Percentiles rank a stretch among this genome's conserved stretches.
These are phyloP conservation scores for Salix purpurea DNA, from an alignment of 345 rosid genomes.

Conservation along the genomic window DNA sequence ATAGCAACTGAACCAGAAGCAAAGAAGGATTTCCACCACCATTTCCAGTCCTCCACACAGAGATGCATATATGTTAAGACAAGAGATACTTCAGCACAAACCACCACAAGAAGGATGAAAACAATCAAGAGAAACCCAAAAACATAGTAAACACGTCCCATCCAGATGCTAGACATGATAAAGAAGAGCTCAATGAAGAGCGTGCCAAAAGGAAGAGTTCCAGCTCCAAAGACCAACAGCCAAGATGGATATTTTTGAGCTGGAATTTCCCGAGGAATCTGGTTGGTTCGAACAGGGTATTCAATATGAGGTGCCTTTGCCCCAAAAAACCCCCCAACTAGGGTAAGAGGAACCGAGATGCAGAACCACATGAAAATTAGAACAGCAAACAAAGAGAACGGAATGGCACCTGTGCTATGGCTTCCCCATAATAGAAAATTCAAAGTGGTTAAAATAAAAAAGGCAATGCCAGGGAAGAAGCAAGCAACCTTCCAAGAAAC, in stretches of 20 bases:
- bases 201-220: constrained; percentile 70
- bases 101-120: constrained; percentile 60
- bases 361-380: constrained; percentile 62
- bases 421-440: constrained; percentile 68
- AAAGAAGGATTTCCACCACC: constrained; percentile 84
- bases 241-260: constrained; percentile 74
- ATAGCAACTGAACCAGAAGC: constrained; percentile 73
- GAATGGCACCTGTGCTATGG: constrained; percentile 72
- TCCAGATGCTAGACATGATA: constrained; percentile 75
- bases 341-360: constrained; percentile 66
- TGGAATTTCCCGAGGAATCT: constrained; percentile 73
- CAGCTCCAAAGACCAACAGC: constrained; percentile 69
- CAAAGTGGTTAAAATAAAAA: constrained; percentile 48
- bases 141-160: constrained; percentile 71
- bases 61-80: constrained; percentile 75
- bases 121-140: constrained; percentile 61
- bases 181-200: constrained; percentile 79
- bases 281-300: constrained; percentile 71
- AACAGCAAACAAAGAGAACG: constrained; percentile 48
- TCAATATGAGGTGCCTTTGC: constrained; percentile 62
- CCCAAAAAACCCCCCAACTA: constrained; percentile 61
- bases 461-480: constrained; percentile 75
- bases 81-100: constrained; percentile 66
- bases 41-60: constrained; percentile 68
- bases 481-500: constrained; percentile 68